phyloP scores from a whole-genome alignment of 306 rosid species.

The Cucurbita moschata region DNA sequence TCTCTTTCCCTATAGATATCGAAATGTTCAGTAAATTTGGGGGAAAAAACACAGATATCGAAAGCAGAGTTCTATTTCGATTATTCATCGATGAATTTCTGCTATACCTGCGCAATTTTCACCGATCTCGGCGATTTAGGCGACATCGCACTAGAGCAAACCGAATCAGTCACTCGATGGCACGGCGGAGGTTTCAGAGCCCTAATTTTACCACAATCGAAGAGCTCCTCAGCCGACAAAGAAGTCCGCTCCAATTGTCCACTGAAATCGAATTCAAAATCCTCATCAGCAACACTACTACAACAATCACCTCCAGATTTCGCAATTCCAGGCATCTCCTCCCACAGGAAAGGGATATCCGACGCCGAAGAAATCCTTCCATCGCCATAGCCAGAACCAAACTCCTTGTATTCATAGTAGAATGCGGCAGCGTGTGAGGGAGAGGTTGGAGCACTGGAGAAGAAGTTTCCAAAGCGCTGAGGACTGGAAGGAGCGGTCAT shows the following conservation, averaged over 20 bases:
- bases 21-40: neutral
- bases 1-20: slow-evolving; percentile 23
- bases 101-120: neutral
- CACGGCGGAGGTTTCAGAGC: slow-evolving; percentile 53
- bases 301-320: slow-evolving; percentile 10
- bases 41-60: neutral
- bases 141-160: slow-evolving; percentile 10
- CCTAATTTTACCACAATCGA: slow-evolving; percentile 57
- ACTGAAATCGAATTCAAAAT: slow-evolving; percentile 51
- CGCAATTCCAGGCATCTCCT: slow-evolving; percentile 45
- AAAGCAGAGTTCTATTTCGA: neutral
- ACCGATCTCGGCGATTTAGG: slow-evolving; percentile 24
- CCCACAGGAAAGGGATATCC: slow-evolving; percentile 41
- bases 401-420: slow-evolving; percentile 10
- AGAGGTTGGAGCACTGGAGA: slow-evolving; percentile 80
- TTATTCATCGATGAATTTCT: neutral
- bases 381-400: neutral
- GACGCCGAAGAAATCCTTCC: slow-evolving; percentile 12
- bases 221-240: slow-evolving; percentile 67
- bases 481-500: slow-evolving; percentile 90
- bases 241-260: slow-evolving; percentile 29
- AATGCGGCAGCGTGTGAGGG: slow-evolving; percentile 40
- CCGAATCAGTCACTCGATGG: slow-evolving; percentile 11
- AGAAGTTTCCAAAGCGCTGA: slow-evolving; percentile 44
- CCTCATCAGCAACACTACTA: slow-evolving; percentile 2